Evolutionary conservation across 2,329 filamentous ascomycete genomes (phyloP).

Genomic region (Trichoderma koningii): DNA sequence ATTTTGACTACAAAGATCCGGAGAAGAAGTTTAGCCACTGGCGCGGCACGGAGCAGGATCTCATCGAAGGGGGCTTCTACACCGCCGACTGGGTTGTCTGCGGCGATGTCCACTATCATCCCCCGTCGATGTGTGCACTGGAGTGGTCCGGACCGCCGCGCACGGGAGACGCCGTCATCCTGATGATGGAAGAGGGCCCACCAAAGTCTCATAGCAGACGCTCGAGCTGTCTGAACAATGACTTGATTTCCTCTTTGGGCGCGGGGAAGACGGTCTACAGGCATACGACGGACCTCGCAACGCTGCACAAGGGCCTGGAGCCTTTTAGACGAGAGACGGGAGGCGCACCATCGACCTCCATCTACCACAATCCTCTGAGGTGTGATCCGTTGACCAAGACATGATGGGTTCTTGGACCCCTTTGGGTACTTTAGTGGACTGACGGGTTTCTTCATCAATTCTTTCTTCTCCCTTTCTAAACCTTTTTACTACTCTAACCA

Average conservation of each 20-base stretch:
- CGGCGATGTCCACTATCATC: slow-evolving; percentile 39
- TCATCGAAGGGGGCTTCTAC: slow-evolving; percentile 73
- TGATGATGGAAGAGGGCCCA: slow-evolving; percentile 30
- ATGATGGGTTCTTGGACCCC: not conserved
- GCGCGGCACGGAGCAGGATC: slow-evolving; percentile 61
- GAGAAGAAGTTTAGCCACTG: slow-evolving; percentile 69
- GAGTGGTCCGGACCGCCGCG: slow-evolving; percentile 34
- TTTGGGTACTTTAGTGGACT: not conserved
- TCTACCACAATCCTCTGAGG: slow-evolving; percentile 30
- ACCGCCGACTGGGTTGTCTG: slow-evolving; percentile 45
- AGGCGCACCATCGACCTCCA: slow-evolving; percentile 3
- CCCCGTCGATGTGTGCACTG: slow-evolving; percentile 43
- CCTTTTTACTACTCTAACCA: too few species aligned
- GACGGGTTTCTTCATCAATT: not conserved
- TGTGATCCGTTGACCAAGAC: slow-evolving; percentile 29
- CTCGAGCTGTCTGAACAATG: not conserved
- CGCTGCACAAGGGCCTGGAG: slow-evolving; percentile 32
- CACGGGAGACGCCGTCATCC: slow-evolving; percentile 30
- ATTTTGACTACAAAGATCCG: slow-evolving; percentile 75
- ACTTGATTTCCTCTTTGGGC: not conserved
- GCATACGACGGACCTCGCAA: slow-evolving; percentile 24
- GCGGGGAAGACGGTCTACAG: slow-evolving; percentile 17
- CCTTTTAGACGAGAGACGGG: slow-evolving; percentile 28
- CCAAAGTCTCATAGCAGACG: not conserved
- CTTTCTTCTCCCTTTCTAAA: not conserved